Base-by-base conservation (phyloP, 179 eudicot genomes). In the Corrigiola litoralis region DNA sequence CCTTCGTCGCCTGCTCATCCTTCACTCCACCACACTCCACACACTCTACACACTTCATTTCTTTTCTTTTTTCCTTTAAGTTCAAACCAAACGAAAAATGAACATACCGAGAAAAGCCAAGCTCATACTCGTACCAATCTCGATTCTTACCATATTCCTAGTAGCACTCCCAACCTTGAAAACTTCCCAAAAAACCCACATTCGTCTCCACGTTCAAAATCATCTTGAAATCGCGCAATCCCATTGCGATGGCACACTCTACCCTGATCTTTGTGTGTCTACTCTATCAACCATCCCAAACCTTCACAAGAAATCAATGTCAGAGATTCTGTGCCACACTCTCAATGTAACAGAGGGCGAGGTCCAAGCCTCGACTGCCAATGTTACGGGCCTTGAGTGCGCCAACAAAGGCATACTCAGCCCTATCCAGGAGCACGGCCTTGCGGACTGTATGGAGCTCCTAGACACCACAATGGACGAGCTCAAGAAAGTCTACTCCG, bases 381-480 rank as follows among this genome's bases (percentile, higher is more conserved):
- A 84, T 59, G 80, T 81, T 66, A 45, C 84, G 5, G 29, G 52
- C 20, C 56, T 86, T 12, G 76, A 77, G 37, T 27, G 66, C 33
- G 72, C 72, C 47, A 58, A 68, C 58, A 45, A 16, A 29, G 45
- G 16, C 7, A 24, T 32, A 1, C 68, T 85, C 7, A 58, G 60
- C 53, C 82, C 74, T 0, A 57, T 76, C 44, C 95, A 89, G 52
- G 46, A 47, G 3, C 82, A 78, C 0, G 96, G 88, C 4, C 75
- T 89, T 17, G 75, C 68, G 6, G 98, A 92, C 76, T 92, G 98
- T 48, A 61, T 83, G 21, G 88, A 87, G 82, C 91, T 92, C 49
- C 64, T 92, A 0, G 71, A 70, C 23, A 61, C 61, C 27, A 83
- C 96, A 0, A 21, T 79, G 5, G 60, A 77, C 10, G 83, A 92